Base-by-base conservation (phyloP, 805 yeast genomes). In the Lachancea mirantina region DNA sequence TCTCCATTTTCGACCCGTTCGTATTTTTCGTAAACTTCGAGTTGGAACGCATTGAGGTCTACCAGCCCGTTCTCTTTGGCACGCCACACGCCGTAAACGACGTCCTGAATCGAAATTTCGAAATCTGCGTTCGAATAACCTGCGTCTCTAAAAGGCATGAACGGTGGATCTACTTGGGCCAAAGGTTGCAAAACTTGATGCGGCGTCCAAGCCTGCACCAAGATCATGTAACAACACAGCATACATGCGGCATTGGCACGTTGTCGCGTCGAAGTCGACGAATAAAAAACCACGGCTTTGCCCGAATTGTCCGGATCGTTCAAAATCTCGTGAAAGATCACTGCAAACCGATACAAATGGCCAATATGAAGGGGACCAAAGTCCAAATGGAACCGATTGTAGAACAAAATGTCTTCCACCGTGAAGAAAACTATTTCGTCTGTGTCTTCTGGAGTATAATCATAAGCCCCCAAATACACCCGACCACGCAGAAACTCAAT, bases 1-100 rank as follows among this genome's bases (percentile, higher is more conserved):
- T 92, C 98, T 41, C 98, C 98, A 57, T 88, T 92, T 54, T 92
- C 97, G 2, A 92, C 98, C 42, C 94, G 67, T 59, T 92, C 98
- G 52, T 84, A 88, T 50, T 76, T 82, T 58, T 92, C 98, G 57
- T 88, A 89, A 51, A 85, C 95, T 55, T 92, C 97, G 37, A 92
- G 67, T 52, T 88, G 84, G 64, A 92, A 89, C 18, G 72, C 66
- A 32, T 92, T 82, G 52, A 92, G 66, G 52, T 92, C 96, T 26
- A 92, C 67, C 69, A 92, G 75, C 2, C 84, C 81, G 50, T 89
- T 72, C 54, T 88, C 96, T 53, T 92, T 89, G 8, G 98, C 97
- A 51, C 96, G 72, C 98, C 98, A 92, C 52, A 92, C 76, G 3
- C 95, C 98, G 48, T 92, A 92, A 6, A 89, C 94, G 7, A 92